Conservation (phyloP, 805 yeast species). For the Candida tallmaniae region DNA sequence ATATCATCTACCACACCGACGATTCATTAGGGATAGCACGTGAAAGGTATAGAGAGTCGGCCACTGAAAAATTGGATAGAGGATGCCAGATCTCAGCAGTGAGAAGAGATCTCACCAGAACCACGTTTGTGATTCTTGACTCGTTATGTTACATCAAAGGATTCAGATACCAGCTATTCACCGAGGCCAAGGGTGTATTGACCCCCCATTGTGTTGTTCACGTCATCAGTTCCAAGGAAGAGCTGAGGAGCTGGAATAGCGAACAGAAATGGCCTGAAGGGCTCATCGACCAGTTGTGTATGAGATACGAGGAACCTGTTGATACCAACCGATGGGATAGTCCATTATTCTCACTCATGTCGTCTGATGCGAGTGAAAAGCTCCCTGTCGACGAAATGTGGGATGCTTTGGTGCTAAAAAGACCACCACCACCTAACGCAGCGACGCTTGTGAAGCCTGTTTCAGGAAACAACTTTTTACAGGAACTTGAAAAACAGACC, state of each 20-base stretch:
- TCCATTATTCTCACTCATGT: constrained; percentile 72
- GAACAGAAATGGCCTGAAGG: constrained; percentile 57
- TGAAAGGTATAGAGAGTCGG: constrained; percentile 63
- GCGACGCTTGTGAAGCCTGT: constrained; percentile 85
- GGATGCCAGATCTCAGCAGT: constrained; percentile 87
- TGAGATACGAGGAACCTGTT: constrained; percentile 93
- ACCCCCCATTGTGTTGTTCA: constrained; percentile 84
- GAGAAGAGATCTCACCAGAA: constrained; percentile 67
- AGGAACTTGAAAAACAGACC: constrained; percentile 71
- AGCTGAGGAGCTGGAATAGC: constrained; percentile 61
- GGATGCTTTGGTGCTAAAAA: constrained; percentile 54
- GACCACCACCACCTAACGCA: constrained; percentile 72
- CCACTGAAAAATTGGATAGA: constrained; percentile 73
- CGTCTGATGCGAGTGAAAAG: constrained; percentile 42
- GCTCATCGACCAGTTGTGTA: constrained; percentile 61
- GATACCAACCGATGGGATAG: constrained; percentile 88
- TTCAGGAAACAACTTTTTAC: constrained; percentile 67
- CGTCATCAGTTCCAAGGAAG: constrained; percentile 62
- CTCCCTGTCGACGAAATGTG: constrained; percentile 66
- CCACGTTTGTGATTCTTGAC: constrained; percentile 77
- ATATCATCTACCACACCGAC: constrained; percentile 70
- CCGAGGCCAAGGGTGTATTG: constrained; percentile 82
- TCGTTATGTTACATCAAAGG: constrained; percentile 90
- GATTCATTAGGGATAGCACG: constrained; percentile 71
- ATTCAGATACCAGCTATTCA: constrained; percentile 86